phyloP scores from a whole-genome alignment of 2,329 filamentous ascomycete species.

The Colletotrichum tropicale region DNA sequence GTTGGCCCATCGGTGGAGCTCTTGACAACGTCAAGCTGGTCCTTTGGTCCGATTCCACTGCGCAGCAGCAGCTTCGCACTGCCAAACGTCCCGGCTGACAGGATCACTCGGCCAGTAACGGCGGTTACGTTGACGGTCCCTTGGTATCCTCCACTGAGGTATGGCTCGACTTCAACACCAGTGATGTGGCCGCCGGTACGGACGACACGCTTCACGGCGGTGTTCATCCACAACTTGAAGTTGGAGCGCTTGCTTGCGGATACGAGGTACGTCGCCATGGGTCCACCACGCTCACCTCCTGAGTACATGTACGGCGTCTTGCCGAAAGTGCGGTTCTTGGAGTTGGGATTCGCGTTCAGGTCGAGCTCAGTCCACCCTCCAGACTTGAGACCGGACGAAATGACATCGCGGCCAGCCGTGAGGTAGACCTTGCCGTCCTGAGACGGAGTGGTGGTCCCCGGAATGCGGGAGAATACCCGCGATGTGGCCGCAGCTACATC shows the following conservation, averaged over 20 bases:
- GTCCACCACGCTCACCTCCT: constrained; percentile 70
- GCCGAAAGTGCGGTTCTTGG: constrained; percentile 70
- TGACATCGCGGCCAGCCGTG: constrained; percentile 68
- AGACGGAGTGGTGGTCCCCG: constrained; percentile 70
- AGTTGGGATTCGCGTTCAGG: constrained; percentile 61
- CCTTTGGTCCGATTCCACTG: constrained; percentile 68
- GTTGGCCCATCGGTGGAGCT: constrained; percentile 53
- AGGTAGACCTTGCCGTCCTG: constrained; percentile 70
- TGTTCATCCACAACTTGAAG: constrained; percentile 71
- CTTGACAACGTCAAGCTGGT: constrained; percentile 60
- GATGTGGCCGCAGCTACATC: constrained; percentile 65
- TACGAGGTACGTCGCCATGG: constrained; percentile 74
- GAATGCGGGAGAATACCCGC: constrained; percentile 72
- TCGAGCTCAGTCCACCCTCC: constrained; percentile 68
- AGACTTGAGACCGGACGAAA: constrained; percentile 61
- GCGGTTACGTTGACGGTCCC: constrained; percentile 66
- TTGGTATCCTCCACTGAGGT: constrained; percentile 55
- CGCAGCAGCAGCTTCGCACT: constrained; percentile 71
- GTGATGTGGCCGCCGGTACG: constrained; percentile 66
- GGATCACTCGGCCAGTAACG: constrained; percentile 66
- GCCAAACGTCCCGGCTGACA: constrained; percentile 73
- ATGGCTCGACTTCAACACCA: constrained; percentile 70
- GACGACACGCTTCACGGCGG: constrained; percentile 69
- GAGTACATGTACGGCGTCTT: constrained; percentile 72
- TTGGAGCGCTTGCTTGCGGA: constrained; percentile 62